These are phyloP conservation scores for Annulohypoxylon truncatum DNA, from an alignment of 2,329 filamentous ascomycete species.

Conservation along the genomic window DNA sequence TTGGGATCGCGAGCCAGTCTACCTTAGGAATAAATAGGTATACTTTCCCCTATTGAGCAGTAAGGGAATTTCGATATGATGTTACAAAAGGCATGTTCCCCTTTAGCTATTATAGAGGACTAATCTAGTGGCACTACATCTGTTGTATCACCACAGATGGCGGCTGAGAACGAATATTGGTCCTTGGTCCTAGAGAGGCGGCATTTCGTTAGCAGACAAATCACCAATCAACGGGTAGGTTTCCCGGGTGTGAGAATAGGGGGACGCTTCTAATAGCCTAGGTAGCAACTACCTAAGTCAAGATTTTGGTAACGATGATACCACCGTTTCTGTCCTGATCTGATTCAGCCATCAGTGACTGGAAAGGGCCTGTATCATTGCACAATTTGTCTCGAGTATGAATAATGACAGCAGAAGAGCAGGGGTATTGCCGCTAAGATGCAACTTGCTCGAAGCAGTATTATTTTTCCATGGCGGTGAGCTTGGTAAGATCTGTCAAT, in stretches of 20 bases:
- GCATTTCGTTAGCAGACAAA: conserved; percentile 22
- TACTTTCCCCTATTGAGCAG: conserved; percentile 11
- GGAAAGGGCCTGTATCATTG: conserved; percentile 25
- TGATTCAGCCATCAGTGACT: conserved; percentile 25
- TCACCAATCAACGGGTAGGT: conserved; percentile 27
- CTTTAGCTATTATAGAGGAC: conserved; percentile 12
- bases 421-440: conserved; percentile 34
- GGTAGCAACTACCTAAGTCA: conserved; percentile 21
- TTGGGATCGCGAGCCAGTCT: conserved; percentile 1
- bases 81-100: conserved; percentile 16
- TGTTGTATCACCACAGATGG: conserved; percentile 36
- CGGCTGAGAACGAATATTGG: conserved; percentile 35
- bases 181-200: conserved; percentile 35
- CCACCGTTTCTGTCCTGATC: conserved; percentile 24
- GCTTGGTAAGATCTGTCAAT: conserved; percentile 13
- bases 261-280: conserved; percentile 9
- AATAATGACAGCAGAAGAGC: conserved; percentile 32
- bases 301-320: conserved; percentile 31
- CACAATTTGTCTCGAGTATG: conserved; percentile 31
- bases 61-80: conserved; percentile 21
- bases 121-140: conserved; percentile 38
- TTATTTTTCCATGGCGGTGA: conserved; percentile 36
- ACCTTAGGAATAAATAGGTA: conserved; percentile 15
- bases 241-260: conserved; percentile 35
- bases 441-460: conserved; percentile 36